Evolutionary conservation across 495 filamentous ascomycete genomes (phyloP).

Genomic region (Penicillium ochrochloron): DNA sequence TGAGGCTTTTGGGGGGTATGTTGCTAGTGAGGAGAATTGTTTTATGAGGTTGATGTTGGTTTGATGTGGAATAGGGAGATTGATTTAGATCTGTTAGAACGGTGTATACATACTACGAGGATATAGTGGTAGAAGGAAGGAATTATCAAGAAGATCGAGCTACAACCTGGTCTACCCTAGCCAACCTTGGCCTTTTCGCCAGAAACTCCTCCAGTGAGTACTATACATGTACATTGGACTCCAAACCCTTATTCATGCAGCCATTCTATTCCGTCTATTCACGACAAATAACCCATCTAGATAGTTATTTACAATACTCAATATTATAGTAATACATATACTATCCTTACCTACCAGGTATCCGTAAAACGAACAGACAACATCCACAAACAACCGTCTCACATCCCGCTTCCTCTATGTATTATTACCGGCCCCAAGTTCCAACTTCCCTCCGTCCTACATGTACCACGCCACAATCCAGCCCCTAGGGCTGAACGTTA

Average conservation of each 20-base stretch:
- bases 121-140: background rate
- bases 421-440: background rate
- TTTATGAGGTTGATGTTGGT: background rate
- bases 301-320: no score
- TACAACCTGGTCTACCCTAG: background rate
- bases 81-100: background rate
- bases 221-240: background rate
- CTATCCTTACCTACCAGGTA: no score
- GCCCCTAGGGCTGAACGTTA: background rate
- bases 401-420: background rate
- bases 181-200: background rate
- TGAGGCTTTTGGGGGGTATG: constrained; percentile 2
- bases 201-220: background rate
- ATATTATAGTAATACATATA: no score
- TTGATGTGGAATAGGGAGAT: background rate
- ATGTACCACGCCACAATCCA: no score
- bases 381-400: background rate
- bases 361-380: background rate
- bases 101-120: background rate
- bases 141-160: no score
- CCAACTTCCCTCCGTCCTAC: background rate
- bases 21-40: background rate
- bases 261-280: background rate
- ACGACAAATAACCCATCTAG: no score
- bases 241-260: background rate